Evolutionary conservation across 306 rosid species (phyloP), one percentile per base, ranked within the genome.

Genomic region (Oemleria cerasiformis): DNA sequence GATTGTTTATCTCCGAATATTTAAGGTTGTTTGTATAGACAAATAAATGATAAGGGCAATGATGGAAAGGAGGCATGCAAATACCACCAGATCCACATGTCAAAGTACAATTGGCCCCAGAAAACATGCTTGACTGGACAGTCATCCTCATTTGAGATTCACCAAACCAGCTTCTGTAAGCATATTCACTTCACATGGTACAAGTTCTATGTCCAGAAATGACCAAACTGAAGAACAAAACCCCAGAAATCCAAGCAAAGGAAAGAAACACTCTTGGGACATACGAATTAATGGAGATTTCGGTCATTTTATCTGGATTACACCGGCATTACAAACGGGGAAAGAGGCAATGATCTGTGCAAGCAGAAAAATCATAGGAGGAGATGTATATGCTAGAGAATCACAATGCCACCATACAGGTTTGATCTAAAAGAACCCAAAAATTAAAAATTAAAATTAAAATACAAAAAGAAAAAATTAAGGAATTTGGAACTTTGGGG

Each of bases 351-450:
- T 39, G 65, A 70, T 63, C 63, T 56, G 73, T 69, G 79, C 75
- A 69, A 57, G 57, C 60, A 54, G 65, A 48, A 42, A 54, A 74
- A 25, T 57, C 50, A 42, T 10, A 67, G 21, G 59, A 49, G 68
- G 72, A 55, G 23, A 73, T 67, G 41, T 41, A 64, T 76, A 73
- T 73, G 80, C 85, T 67, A 67, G 72, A 59, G 75, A 82, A 76
- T 79, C 80, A 67, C 55, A 70, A 62, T 42, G 67, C 58, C 63
- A 71, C 63, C 63, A 44, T 49, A 72, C 3, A 71, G 65, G 14
- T 21, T 12, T 43, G 79, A 73, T 78, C 73, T 12, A 23, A 25
- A 73, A 34, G 56, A 58, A 60, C 58, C 58, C 70, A 71, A 25
- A 41, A 49, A 74, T 17, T n/a, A n/a, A n/a, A n/a, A n/a, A n/a